Percentiles rank a stretch among this genome's conserved stretches.
phyloP scores from a whole-genome alignment of 805 yeast genomes.

The Torulaspora franciscae region DNA sequence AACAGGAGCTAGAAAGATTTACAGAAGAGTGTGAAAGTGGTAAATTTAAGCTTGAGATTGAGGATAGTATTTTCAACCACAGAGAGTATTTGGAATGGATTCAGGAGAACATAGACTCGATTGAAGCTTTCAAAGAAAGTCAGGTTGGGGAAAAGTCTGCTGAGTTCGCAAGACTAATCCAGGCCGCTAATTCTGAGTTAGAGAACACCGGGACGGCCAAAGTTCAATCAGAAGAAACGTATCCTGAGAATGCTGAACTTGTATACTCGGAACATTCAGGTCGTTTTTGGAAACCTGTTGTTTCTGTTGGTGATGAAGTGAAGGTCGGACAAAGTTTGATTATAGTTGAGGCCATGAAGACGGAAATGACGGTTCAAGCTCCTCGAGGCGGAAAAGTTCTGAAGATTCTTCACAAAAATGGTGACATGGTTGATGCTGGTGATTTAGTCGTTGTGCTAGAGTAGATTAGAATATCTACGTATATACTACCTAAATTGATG shows the following conservation, averaged over 20 bases:
- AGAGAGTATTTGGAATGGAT: slow-evolving; percentile 75
- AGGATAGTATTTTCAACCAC: slow-evolving; percentile 78
- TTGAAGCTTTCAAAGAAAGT: slow-evolving; percentile 56
- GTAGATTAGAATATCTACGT: background rate
- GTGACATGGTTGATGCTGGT: slow-evolving; percentile 97
- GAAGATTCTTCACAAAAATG: slow-evolving; percentile 72
- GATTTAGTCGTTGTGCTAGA: slow-evolving; percentile 75
- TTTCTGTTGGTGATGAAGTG: slow-evolving; percentile 70
- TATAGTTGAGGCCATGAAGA: slow-evolving; percentile 97
- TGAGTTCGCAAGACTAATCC: slow-evolving; percentile 80
- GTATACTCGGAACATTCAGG: slow-evolving; percentile 96
- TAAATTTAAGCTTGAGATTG: slow-evolving; percentile 65
- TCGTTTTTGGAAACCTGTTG: slow-evolving; percentile 91
- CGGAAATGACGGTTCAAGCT: slow-evolving; percentile 86
- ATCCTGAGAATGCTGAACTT: slow-evolving; percentile 72
- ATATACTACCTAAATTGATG: background rate
- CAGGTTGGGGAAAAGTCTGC: slow-evolving; percentile 80
- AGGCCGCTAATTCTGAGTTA: slow-evolving; percentile 71
- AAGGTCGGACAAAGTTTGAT: slow-evolving; percentile 71
- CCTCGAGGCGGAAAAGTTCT: slow-evolving; percentile 65
- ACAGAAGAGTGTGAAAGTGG: slow-evolving; percentile 79
- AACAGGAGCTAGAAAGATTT: slow-evolving; percentile 68
- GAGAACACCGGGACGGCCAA: slow-evolving; percentile 48
- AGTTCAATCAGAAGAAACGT: slow-evolving; percentile 46
- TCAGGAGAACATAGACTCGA: slow-evolving; percentile 63